Evolutionary conservation across 139 green algal species (phyloP).

Genomic region (Asterochloris erici): DNA sequence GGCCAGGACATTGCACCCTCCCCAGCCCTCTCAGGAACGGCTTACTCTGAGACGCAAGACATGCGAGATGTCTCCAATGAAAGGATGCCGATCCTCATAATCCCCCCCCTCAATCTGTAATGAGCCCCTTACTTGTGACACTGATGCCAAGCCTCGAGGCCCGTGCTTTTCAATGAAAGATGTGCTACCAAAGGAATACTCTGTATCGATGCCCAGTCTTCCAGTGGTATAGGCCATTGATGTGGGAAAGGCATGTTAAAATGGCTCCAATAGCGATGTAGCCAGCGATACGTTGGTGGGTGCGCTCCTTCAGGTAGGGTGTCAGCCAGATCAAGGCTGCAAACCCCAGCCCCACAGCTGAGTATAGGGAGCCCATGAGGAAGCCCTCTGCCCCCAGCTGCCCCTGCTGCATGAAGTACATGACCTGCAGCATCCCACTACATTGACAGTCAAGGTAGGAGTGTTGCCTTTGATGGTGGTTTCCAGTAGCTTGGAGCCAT

Average conservation of each 20-base stretch:
- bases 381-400: conserved; percentile 82
- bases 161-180: too few relatives aligned
- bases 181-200: conserved; percentile 7
- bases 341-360: conserved; percentile 51
- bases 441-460: background rate
- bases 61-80: background rate
- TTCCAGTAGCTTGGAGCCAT: too few relatives aligned
- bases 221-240: conserved; percentile 17
- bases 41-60: background rate
- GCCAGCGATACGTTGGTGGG: background rate
- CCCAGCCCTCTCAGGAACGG: background rate
- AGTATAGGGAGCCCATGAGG: conserved; percentile 69
- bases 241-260: conserved; percentile 10
- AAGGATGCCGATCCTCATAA: too few relatives aligned
- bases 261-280: background rate
- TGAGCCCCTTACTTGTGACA: too few relatives aligned
- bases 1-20: too few relatives aligned
- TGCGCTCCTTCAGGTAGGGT: conserved; percentile 2
- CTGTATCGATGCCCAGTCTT: conserved; percentile 22
- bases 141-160: too few relatives aligned
- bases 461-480: too few relatives aligned
- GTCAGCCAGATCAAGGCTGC: conserved; percentile 39
- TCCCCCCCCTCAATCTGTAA: too few relatives aligned
- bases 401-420: conserved; percentile 40
- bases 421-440: background rate